Evolutionary conservation across 1,139 yeast species (phyloP).

Genomic region (Geotrichum phurueaensis): DNA sequence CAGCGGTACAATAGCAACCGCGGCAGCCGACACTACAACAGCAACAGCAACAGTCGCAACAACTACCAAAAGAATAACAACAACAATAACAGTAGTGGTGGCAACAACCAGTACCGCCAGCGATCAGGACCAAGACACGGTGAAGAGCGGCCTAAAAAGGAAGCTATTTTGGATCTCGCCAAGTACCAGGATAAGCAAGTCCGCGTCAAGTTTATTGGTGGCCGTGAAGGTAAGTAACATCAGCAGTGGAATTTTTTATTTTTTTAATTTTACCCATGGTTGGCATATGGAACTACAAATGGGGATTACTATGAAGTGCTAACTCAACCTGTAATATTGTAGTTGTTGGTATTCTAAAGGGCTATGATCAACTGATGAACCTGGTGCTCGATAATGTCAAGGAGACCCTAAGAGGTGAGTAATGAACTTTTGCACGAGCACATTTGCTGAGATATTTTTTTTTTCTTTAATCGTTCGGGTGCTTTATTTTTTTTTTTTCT

Average conservation of each 20-base stretch:
- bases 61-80: constrained; percentile 1
- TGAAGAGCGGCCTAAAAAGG: constrained; percentile 75
- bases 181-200: constrained; percentile 70
- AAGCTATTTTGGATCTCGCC: constrained; percentile 78
- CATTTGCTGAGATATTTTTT: neutral
- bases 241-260: constrained; percentile 24
- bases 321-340: constrained; percentile 22
- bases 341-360: constrained; percentile 72
- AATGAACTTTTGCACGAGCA: neutral
- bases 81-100: constrained; percentile 18
- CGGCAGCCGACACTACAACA: constrained; percentile 1
- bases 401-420: constrained; percentile 40
- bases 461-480: neutral
- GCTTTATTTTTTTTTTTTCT: neutral
- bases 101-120: constrained; percentile 24
- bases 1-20: constrained; percentile 1
- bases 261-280: neutral
- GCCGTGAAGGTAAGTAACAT: constrained; percentile 44
- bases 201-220: constrained; percentile 81
- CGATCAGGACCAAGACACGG: constrained; percentile 34
- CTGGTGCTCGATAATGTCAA: constrained; percentile 79
- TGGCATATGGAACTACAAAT: too few relatives aligned
- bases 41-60: constrained; percentile 4
- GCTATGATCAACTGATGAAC: constrained; percentile 90
- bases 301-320: neutral